Conservation (phyloP, 2,329 filamentous ascomycete species). For the Dothideomycetes sp. region DNA sequence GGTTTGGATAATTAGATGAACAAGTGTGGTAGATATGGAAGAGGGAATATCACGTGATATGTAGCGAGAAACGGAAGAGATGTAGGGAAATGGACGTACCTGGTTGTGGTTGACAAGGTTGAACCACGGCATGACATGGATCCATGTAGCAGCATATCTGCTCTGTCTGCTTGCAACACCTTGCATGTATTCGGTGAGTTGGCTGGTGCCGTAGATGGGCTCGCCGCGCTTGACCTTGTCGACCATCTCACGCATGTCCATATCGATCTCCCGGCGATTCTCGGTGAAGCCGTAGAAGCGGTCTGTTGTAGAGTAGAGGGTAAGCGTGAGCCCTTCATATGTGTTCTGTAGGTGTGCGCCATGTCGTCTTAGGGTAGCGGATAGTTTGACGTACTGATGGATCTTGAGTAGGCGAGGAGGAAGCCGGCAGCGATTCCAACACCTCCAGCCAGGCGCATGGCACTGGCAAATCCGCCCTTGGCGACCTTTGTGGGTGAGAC, state of each 20-base stretch:
- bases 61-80: neutral
- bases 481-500: slow-evolving; percentile 77
- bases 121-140: slow-evolving; percentile 86
- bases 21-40: too few species aligned
- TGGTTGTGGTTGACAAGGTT: slow-evolving; percentile 94
- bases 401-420: slow-evolving; percentile 74
- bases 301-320: slow-evolving; percentile 41
- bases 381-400: slow-evolving; percentile 53
- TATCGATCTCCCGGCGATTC: slow-evolving; percentile 80
- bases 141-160: slow-evolving; percentile 74
- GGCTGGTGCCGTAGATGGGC: slow-evolving; percentile 74
- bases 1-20: too few species aligned
- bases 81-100: too few species aligned
- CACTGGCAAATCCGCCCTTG: slow-evolving; percentile 68
- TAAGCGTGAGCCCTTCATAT: neutral
- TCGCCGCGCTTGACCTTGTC: slow-evolving; percentile 87
- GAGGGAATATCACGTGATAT: too few species aligned
- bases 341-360: neutral
- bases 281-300: slow-evolving; percentile 94
- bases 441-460: slow-evolving; percentile 67
- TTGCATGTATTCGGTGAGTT: slow-evolving; percentile 78
- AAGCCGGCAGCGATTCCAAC: slow-evolving; percentile 71
- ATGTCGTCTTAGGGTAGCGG: neutral
- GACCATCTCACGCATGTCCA: slow-evolving; percentile 99
- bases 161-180: slow-evolving; percentile 88